Conservation (phyloP, 2,329 filamentous ascomycete species). For the Epichloe sibirici region DNA sequence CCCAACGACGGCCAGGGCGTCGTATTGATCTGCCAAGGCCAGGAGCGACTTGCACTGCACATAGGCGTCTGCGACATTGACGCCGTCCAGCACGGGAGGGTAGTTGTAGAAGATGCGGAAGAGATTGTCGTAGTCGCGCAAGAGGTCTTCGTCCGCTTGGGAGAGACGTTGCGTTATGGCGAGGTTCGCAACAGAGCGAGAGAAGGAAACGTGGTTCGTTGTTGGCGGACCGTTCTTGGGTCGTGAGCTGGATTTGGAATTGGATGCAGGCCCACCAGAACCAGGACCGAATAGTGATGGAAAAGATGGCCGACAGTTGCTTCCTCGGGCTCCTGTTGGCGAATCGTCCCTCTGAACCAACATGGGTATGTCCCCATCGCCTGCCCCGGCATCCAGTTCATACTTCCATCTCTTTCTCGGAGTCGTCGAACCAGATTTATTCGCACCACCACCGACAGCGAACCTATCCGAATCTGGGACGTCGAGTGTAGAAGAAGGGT, state of each 20-base stretch:
- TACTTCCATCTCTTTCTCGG: conserved; percentile 62
- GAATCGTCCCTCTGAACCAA: conserved; percentile 62
- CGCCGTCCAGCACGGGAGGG: conserved; percentile 63
- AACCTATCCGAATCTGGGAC: conserved; percentile 9
- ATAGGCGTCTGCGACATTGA: conserved; percentile 88
- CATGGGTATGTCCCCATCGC: conserved; percentile 71
- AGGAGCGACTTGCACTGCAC: conserved; percentile 88
- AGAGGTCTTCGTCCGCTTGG: conserved; percentile 57
- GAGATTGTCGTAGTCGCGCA: conserved; percentile 90
- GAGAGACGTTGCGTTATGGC: conserved; percentile 34
- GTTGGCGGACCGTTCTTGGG: conserved; percentile 27
- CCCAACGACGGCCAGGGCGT: conserved; percentile 76
- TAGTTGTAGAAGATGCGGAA: conserved; percentile 96
- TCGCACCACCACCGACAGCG: not conserved
- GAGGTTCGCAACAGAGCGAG: conserved; percentile 78
- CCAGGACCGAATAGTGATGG: conserved; percentile 22
- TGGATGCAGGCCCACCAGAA: conserved; percentile 17
- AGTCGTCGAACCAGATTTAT: not conserved
- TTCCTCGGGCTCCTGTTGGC: conserved; percentile 5
- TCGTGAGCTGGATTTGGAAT: conserved; percentile 33
- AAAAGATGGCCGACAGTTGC: conserved; percentile 8
- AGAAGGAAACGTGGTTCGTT: conserved; percentile 46
- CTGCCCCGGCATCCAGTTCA: conserved; percentile 67
- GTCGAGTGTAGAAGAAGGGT: conserved; percentile 15
- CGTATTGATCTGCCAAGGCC: conserved; percentile 85